Evolutionary conservation across 352 stramenopile species (phyloP).

Genomic region (Globisporangium takayamanum): DNA sequence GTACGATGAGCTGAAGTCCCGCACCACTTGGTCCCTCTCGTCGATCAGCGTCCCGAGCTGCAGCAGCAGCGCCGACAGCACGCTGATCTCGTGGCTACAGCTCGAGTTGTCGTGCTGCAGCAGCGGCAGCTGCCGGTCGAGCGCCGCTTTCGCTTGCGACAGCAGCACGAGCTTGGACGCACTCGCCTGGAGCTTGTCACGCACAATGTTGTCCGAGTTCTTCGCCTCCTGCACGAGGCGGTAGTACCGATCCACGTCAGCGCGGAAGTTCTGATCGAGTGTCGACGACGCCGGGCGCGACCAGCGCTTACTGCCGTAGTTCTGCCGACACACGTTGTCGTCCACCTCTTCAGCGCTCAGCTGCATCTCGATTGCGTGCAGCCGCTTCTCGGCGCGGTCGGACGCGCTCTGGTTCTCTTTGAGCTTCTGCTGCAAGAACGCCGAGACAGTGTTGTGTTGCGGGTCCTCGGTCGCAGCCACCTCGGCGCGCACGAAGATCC

Average conservation of each 20-base stretch:
- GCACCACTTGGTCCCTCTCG: conserved; percentile 53
- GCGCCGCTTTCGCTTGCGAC: conserved; percentile 36
- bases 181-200: conserved; percentile 34
- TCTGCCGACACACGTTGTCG: conserved; percentile 60
- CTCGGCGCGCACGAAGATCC: conserved; percentile 14
- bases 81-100: conserved; percentile 44
- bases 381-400: conserved; percentile 47
- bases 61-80: conserved; percentile 46
- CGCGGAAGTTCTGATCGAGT: conserved; percentile 50
- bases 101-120: conserved; percentile 43
- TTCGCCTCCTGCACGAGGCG: conserved; percentile 67
- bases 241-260: conserved; percentile 70
- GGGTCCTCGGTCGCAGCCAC: neutral
- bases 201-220: conserved; percentile 57
- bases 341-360: conserved; percentile 57
- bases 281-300: conserved; percentile 37
- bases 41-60: conserved; percentile 41
- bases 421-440: conserved; percentile 42
- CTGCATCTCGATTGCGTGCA: conserved; percentile 44
- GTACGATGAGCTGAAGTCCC: conserved; percentile 40
- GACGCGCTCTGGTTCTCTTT: conserved; percentile 46
- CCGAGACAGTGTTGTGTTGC: conserved; percentile 20
- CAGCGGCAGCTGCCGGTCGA: conserved; percentile 49
- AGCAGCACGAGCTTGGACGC: conserved; percentile 32
- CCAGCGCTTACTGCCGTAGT: conserved; percentile 60